Conservation (phyloP, 2,329 filamentous ascomycete genomes). For the Exophiala xenobiotica region DNA sequence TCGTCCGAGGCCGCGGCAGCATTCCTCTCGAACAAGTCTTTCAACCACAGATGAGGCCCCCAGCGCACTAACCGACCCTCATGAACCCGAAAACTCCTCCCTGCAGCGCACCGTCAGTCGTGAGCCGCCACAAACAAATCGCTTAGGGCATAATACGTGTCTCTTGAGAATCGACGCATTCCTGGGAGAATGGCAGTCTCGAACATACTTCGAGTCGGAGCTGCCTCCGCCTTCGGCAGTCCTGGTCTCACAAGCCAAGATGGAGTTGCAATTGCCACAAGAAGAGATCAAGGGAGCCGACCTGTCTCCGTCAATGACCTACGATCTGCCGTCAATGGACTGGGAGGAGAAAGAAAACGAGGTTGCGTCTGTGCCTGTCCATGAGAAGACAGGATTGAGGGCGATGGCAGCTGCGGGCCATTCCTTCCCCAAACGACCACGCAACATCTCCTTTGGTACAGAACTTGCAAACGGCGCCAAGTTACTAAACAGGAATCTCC, state of each 20-base stretch:
- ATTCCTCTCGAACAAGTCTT: slow-evolving; percentile 17
- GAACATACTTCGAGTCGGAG: slow-evolving; percentile 90
- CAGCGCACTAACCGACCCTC: slow-evolving; percentile 24
- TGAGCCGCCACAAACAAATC: slow-evolving; percentile 17
- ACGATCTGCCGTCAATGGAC: slow-evolving; percentile 16
- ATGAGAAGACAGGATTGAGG: slow-evolving; percentile 27
- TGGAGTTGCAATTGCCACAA: slow-evolving; percentile 74
- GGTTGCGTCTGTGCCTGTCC: slow-evolving; percentile 34
- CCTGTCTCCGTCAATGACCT: slow-evolving; percentile 27
- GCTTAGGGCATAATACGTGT: slow-evolving; percentile 22
- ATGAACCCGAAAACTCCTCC: slow-evolving; percentile 3
- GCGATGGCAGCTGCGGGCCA: slow-evolving; percentile 30
- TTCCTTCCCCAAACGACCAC: slow-evolving; percentile 26
- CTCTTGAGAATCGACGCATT: slow-evolving; percentile 81
- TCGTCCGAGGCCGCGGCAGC: slow-evolving; percentile 29
- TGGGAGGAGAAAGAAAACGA: slow-evolving; percentile 37
- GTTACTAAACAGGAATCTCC: slow-evolving; percentile 17
- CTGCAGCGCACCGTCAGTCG: slow-evolving; percentile 9
- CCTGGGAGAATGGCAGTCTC: slow-evolving; percentile 91
- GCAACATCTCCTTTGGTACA: slow-evolving; percentile 26
- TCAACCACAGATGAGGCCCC: slow-evolving; percentile 23
- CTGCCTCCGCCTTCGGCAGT: slow-evolving; percentile 81
- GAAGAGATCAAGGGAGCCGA: slow-evolving; percentile 55
- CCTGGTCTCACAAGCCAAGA: slow-evolving; percentile 87
- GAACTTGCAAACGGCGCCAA: slow-evolving; percentile 24